Evolutionary conservation across 163 green algal genomes (phyloP), one percentile per base, ranked within the genome.

Genomic region (Chlorella variabilis): DNA sequence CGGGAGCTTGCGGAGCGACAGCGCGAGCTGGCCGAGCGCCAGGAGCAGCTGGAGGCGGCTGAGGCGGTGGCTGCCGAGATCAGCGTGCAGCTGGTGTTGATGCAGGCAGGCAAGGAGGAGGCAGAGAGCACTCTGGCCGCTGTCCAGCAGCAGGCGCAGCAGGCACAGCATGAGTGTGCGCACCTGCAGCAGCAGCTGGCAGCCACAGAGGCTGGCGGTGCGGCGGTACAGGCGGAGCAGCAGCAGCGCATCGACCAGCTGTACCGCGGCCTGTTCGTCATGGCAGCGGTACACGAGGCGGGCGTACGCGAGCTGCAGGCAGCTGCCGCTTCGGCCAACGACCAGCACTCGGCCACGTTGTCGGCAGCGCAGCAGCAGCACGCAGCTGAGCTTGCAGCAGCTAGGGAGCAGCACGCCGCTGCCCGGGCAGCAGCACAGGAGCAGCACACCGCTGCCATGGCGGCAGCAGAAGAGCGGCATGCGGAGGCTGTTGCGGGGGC

Each of bases 161-260:
- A 42, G 42, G 78, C 70, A 25, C 31, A 62, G 15, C 51, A 38
- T 3, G 36, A 33, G 9, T 9, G 38, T 13, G 42, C 20, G 0
- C 33, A 74, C 23, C 51, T 78, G 33, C 42, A 63, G 45, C 42
- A 80, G 73, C 73, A 51, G 48, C 56, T 70, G 54, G 54, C 73
- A 4, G 54, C 54, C 6, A 41, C 54, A 29, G 6, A 33, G 4
- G 73, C 73, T 1, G n/a, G 36, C 4, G 27, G 29, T 27, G 41
- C 20, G 20, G 65, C 41, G 23, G 38, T 27, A 7, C 21, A 15
- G 17, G 36, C 45, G 17, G 38, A 70, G 56, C 73, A 71, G 73
- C 54, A 41, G 13, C 36, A 49, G 33, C 59, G 73, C 27, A 33
- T 56, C 3, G 48, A 70, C 27, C 73, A 80, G 73, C 73, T 80